Evolutionary conservation across 1,139 yeast genomes (phyloP), one percentile per base, ranked within the genome.

Genomic region (Nakaseomyces delphensis): DNA sequence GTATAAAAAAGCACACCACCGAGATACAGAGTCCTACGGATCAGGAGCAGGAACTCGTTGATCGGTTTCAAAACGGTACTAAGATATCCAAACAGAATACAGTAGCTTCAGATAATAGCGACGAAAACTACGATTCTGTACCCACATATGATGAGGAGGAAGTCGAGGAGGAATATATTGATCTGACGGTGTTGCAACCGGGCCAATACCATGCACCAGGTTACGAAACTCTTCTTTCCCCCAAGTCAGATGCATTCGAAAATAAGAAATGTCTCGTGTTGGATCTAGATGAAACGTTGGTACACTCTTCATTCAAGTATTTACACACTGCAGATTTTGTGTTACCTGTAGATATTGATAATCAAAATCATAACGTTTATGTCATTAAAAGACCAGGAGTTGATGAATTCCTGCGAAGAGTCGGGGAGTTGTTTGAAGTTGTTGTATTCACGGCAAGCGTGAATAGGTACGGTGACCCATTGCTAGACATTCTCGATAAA

Each of bases 341-440:
- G 41, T 85, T 91, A 43, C 95, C 95, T 10, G 87, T 80, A 41
- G 86, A 80, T 63, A 89, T 91, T 49, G 96, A 91, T 57, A 79
- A 80, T 55, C 91, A 83, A 62, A 73, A 80, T 24, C 97, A 91
- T 63, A 93, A 86, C 58, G 97, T 91, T 36, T 89, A 86, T 60
- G 98, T 91, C 23, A 86, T 87, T 46, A 91, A 91, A 60, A 74
- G 98, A 54, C 98, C 98, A 1, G 97, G 97, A 0, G 97, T 91
- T 41, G 97, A 91, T 63, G 93, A 85, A 59, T 91, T 91, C 57
- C 71, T 91, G 69, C 70, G 68, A 51, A 73, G 75, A 49, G 95
- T 89, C 41, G 95, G 96, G 24, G 73, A 84, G 59, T 64, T 89
- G 58, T 91, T 72, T 60, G 98, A 91, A 64, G 95, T 91, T 47